Percentiles rank a stretch among this genome's conserved stretches.
Conservation (phyloP, 2,329 filamentous ascomycete genomes). For the Sclerotinia minor region DNA sequence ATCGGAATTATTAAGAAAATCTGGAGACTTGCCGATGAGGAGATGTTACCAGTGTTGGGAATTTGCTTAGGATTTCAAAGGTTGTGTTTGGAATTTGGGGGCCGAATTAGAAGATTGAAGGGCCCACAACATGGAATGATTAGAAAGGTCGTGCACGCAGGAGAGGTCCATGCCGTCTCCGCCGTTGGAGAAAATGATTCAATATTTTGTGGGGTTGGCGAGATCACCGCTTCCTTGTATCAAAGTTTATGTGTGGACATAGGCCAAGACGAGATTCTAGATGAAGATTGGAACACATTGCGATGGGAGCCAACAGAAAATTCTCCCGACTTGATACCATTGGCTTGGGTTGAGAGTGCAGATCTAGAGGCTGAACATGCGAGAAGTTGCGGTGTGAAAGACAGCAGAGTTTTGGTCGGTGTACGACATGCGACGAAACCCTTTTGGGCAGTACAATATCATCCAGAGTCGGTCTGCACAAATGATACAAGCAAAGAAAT, state of each 20-base stretch:
- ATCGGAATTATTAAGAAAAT: slow-evolving; percentile 78
- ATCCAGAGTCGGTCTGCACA: slow-evolving; percentile 70
- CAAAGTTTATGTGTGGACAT: slow-evolving; percentile 45
- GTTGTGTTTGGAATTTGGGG: slow-evolving; percentile 60
- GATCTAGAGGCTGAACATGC: slow-evolving; percentile 32
- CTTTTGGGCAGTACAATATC: slow-evolving; percentile 70
- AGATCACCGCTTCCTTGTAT: slow-evolving; percentile 44
- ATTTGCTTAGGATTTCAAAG: slow-evolving; percentile 74
- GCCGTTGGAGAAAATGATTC: slow-evolving; percentile 22
- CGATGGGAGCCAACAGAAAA: slow-evolving; percentile 34
- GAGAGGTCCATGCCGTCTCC: slow-evolving; percentile 29
- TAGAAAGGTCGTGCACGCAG: slow-evolving; percentile 53
- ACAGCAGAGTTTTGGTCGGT: slow-evolving; percentile 57
- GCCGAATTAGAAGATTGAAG: slow-evolving; percentile 53
- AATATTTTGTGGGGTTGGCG: slow-evolving; percentile 39
- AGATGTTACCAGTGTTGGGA: slow-evolving; percentile 74
- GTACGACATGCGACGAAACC: slow-evolving; percentile 58
- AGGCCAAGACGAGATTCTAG: slow-evolving; percentile 34
- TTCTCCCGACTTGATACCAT: slow-evolving; percentile 37
- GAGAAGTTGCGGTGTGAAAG: slow-evolving; percentile 35
- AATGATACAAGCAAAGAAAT: slow-evolving; percentile 54
- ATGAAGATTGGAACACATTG: slow-evolving; percentile 31
- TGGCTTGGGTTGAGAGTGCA: slow-evolving; percentile 42
- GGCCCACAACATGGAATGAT: slow-evolving; percentile 64
- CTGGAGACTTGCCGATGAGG: slow-evolving; percentile 62